Percentiles rank a stretch among this genome's conserved stretches.
These are phyloP conservation scores for Plantago lanceolata DNA, from an alignment of 305 asterid species.

Conservation along the genomic window DNA sequence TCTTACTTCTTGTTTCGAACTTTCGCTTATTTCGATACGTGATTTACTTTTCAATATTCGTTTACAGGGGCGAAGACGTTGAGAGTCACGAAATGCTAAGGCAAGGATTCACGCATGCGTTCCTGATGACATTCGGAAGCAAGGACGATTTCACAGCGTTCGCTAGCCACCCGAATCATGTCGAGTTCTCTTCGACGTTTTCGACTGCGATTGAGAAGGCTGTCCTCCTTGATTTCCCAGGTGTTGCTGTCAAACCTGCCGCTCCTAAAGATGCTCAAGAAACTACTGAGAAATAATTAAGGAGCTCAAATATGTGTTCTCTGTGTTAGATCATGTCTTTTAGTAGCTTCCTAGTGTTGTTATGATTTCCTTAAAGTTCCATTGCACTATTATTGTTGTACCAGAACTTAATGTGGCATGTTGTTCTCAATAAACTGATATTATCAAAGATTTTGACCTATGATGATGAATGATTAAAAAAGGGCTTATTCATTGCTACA, in stretches of 20 bases:
- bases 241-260: conserved; percentile 45
- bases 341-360: not conserved
- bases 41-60: not conserved
- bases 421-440: not conserved
- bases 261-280: conserved; percentile 20
- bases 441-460: too few relatives aligned
- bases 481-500: too few relatives aligned
- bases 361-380: not conserved
- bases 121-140: conserved; percentile 72
- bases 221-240: conserved; percentile 81
- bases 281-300: conserved; percentile 1
- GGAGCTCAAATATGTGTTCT: not conserved
- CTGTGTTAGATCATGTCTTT: not conserved
- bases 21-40: not conserved
- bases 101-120: conserved; percentile 84
- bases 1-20: not conserved
- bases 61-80: conserved; percentile 68
- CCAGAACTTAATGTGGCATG: conserved; percentile 1
- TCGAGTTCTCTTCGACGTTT: conserved; percentile 55
- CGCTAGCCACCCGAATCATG: conserved; percentile 58
- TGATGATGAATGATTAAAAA: not conserved
- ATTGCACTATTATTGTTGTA: conserved; percentile 6
- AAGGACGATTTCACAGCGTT: conserved; percentile 69
- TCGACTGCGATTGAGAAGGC: conserved; percentile 72
- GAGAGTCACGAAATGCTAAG: conserved; percentile 77